Evolutionary conservation across 2,329 filamentous ascomycete genomes (phyloP).

Genomic region (Clonostachys byssicola): DNA sequence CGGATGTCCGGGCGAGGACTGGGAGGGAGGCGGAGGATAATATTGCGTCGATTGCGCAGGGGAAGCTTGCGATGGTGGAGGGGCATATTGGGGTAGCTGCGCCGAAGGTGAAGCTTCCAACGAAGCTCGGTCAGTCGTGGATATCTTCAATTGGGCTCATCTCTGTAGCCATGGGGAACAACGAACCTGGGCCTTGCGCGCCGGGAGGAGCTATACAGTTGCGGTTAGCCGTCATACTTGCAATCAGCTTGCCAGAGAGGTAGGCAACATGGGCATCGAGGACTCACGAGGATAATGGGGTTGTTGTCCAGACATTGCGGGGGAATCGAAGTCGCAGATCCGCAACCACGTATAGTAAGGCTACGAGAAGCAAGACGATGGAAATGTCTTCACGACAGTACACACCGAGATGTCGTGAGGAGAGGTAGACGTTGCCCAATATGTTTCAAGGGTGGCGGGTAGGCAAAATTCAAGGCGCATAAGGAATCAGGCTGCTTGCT

Average conservation of each 20-base stretch:
- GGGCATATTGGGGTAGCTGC: constrained; percentile 35
- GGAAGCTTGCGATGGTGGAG: constrained; percentile 42
- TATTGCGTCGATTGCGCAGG: constrained; percentile 39
- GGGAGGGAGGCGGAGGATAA: constrained; percentile 34
- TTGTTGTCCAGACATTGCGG: constrained; percentile 28
- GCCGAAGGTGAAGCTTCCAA: constrained; percentile 2
- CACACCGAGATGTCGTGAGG: too few species aligned
- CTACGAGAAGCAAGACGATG: too few species aligned
- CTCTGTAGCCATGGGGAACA: not conserved
- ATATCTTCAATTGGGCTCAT: not conserved
- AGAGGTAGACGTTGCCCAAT: too few species aligned
- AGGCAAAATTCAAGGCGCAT: not conserved
- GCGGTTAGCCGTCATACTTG: constrained; percentile 7
- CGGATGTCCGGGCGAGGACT: constrained; percentile 10
- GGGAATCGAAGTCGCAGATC: not conserved
- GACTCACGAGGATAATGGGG: constrained; percentile 41
- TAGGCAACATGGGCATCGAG: not conserved
- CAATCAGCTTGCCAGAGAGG: not conserved
- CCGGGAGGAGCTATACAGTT: constrained; percentile 31
- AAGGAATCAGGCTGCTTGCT: too few species aligned
- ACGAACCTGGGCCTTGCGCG: constrained; percentile 23
- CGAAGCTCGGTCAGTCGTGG: not conserved
- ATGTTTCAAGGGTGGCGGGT: not conserved
- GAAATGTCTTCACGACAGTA: too few species aligned
- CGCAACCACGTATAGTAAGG: not conserved